Percentiles rank a stretch among this genome's conserved stretches.
Conservation (phyloP, 495 filamentous ascomycete genomes). For the Geoglossum glabrum region DNA sequence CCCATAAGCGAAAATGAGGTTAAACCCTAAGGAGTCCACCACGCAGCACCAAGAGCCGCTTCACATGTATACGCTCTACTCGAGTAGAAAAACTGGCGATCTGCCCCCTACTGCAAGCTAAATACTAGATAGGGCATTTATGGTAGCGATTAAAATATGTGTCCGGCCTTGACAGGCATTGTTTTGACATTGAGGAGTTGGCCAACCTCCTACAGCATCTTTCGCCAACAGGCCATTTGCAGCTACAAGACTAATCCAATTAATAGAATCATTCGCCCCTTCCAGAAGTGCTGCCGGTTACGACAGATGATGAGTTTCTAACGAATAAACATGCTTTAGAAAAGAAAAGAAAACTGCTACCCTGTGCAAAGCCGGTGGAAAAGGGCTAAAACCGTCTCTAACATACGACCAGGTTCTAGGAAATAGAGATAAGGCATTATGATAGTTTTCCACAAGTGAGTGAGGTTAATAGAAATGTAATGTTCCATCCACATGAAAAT, state of each 20-base stretch:
- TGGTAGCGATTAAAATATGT: no score
- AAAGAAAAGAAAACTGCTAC: neutral
- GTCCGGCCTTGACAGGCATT: no score
- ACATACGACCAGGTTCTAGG: no score
- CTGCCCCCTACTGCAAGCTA: no score
- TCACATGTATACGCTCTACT: neutral
- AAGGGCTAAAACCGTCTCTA: neutral
- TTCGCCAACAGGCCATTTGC: neutral
- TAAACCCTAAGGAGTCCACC: neutral
- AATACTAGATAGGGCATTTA: no score
- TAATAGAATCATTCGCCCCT: no score
- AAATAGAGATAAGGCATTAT: neutral
- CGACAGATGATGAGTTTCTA: neutral
- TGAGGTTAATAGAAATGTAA: neutral
- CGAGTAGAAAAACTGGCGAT: no score
- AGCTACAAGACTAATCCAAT: neutral
- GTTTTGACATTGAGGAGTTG: no score
- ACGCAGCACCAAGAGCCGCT: no score
- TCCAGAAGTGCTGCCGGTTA: no score
- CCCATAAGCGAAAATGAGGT: slow-evolving; percentile 1
- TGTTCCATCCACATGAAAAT: neutral
- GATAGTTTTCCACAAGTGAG: neutral
- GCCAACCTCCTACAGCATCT: no score
- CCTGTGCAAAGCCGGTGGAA: neutral
- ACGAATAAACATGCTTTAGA: neutral